Base-by-base conservation (phyloP, 352 stramenopile species). In the Phytopythium boreale region DNA sequence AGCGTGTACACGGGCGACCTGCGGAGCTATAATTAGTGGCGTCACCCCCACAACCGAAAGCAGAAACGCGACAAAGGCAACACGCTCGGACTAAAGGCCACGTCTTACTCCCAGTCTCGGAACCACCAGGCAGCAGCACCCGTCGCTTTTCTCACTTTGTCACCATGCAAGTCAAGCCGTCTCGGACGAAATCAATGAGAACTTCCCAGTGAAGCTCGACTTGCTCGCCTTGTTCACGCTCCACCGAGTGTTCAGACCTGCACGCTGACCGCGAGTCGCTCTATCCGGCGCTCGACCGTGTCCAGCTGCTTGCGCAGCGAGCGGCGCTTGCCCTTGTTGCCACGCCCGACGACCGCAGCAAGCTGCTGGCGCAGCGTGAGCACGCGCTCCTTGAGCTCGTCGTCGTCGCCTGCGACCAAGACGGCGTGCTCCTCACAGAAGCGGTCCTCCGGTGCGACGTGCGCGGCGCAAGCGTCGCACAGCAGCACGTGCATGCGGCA, bases 291-390 rank as follows among this genome's bases (percentile, higher is more conserved):
- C 66, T 88, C 61, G 59, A 93, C 69, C 4, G 77, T 88, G 60
- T 89, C 78, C n/a, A 92, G 55, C 59, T 93, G 85, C 76, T 93
- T 93, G 62, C 82, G 85, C 64, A 93, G 71, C 39, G 85, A 92
- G 20, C 85, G 85, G 58, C 85, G 82, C 41, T 80, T 80, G 36
- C 82, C 82, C 49, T 93, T 93, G 60, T 80, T 80, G 36, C 60
- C 63, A 4, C 72, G 81, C 2, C 84, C 84, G 0, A 75, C 72
- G 36, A 82, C 67, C 10, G 56, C 39, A 12, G n/a, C 43, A 24
- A 91, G 64, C 31, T 68, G 57, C 4, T 59, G 14, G 51, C 81
- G 63, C 26, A 93, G 74, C 59, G 53, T 4, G 17, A 70, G 57
- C 12, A 64, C 56, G 0, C 73, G 83, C 37, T 15, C 24, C n/a